Conservation (phyloP, 1,284 basidiomycete genomes). For the Ganoderma multipileum region DNA sequence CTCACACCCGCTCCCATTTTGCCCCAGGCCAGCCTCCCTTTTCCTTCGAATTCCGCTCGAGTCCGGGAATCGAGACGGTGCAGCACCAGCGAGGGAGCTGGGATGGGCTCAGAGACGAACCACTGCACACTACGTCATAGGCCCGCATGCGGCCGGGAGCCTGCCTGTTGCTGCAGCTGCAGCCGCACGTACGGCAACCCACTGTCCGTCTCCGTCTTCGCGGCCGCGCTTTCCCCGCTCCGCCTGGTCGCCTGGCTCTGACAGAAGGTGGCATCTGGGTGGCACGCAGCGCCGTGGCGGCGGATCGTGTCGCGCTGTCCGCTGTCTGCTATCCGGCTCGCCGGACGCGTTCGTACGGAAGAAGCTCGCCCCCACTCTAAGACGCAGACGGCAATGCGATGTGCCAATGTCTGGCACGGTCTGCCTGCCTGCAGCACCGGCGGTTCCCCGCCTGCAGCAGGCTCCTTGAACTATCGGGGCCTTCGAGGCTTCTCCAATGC, state of each 20-base stretch:
- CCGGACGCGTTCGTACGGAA: conserved; percentile 4
- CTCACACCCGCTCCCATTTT: neutral
- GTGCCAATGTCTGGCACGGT: neutral
- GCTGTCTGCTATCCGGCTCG: neutral
- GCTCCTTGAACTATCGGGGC: conserved; percentile 20
- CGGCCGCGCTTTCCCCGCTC: neutral
- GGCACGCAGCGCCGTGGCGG: neutral
- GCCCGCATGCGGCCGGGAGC: conserved; percentile 9
- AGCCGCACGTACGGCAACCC: neutral
- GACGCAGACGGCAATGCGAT: neutral
- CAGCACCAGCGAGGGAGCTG: neutral
- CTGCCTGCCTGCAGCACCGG: neutral
- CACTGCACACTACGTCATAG: neutral
- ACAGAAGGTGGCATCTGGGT: neutral
- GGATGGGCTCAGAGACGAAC: neutral
- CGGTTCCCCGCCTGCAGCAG: conserved; percentile 3
- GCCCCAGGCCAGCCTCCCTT: conserved; percentile 7
- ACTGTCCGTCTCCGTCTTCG: neutral
- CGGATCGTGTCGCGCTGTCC: conserved; percentile 1
- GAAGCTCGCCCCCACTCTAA: conserved; percentile 3
- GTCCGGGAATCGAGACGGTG: conserved; percentile 3
- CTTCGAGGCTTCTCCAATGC: neutral
- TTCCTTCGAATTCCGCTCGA: neutral
- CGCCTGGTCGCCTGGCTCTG: neutral
- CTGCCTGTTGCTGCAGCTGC: neutral